These are phyloP conservation scores for Plasmodium gonderi DNA, from an alignment of 169 alveolate genomes.

Conservation along the genomic window DNA sequence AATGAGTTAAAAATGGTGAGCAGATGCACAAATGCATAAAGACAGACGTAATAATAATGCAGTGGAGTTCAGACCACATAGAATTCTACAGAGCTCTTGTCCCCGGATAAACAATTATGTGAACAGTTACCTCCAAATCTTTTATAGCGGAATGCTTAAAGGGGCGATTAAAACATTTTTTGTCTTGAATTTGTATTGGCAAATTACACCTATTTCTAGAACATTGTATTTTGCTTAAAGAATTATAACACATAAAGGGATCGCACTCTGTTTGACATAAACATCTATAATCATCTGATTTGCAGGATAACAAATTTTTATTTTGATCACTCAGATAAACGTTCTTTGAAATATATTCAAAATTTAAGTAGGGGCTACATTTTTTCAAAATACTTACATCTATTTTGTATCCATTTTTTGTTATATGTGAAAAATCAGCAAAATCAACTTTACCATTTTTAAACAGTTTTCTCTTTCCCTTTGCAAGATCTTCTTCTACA, in stretches of 20 bases:
- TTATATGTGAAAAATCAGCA: neutral
- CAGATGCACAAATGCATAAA: neutral
- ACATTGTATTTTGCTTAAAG: constrained; percentile 76
- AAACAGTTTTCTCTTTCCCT: constrained; percentile 12
- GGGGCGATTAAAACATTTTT: constrained; percentile 75
- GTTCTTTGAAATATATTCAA: constrained; percentile 34
- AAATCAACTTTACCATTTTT: constrained; percentile 26
- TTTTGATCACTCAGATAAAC: constrained; percentile 1
- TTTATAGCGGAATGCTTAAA: constrained; percentile 47
- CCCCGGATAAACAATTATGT: neutral
- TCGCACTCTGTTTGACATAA: constrained; percentile 71
- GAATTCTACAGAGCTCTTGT: neutral
- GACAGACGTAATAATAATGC: too few species aligned
- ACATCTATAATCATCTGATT: constrained; percentile 68
- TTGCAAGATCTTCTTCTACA: neutral
- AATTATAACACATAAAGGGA: constrained; percentile 74
- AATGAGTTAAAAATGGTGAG: neutral
- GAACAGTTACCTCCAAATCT: constrained; percentile 32
- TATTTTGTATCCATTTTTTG: constrained; percentile 21
- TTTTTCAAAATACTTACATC: constrained; percentile 38
- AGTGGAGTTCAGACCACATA: neutral
- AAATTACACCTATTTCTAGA: constrained; percentile 75
- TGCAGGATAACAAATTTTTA: constrained; percentile 34
- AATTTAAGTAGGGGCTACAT: constrained; percentile 9
- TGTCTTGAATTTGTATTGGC: constrained; percentile 61